Conservation (phyloP, 225 moss, liverwort and hornwort species). For the Rhytidiadelphus loreus region DNA sequence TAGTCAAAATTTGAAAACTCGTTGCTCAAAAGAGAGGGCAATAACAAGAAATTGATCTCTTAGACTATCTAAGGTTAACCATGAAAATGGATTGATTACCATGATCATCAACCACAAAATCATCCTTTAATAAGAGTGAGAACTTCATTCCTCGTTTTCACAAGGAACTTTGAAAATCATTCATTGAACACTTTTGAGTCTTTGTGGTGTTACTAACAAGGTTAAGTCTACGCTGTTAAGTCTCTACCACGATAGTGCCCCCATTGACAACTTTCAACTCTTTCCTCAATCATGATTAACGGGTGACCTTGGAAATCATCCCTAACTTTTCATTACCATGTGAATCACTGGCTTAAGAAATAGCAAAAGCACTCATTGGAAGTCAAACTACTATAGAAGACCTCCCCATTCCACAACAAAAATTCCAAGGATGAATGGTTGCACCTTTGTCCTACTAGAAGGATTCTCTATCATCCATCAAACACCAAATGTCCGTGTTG, state of each 20-base stretch:
- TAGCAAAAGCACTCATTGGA: too few species aligned
- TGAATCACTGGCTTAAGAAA: too few species aligned
- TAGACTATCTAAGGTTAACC: background rate
- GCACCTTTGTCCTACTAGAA: too few species aligned
- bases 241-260: accelerated
- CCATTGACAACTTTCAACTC: background rate
- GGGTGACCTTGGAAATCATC: too few species aligned
- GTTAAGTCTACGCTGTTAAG: too few species aligned
- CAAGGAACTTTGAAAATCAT: background rate
- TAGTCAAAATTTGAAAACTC: accelerated
- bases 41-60: background rate
- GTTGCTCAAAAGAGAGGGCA: background rate
- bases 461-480: too few species aligned
- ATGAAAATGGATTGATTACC: accelerated
- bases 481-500: too few species aligned
- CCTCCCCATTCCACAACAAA: too few species aligned
- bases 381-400: too few species aligned
- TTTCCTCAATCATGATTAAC: background rate
- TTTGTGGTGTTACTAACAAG: background rate
- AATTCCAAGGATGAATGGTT: too few species aligned
- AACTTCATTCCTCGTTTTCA: background rate
- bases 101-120: background rate
- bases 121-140: background rate
- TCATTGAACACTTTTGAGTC: accelerated
- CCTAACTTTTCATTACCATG: too few species aligned